Evolutionary conservation across 225 moss, liverwort and hornwort genomes (phyloP).

Genomic region (Lunularia cruciata): DNA sequence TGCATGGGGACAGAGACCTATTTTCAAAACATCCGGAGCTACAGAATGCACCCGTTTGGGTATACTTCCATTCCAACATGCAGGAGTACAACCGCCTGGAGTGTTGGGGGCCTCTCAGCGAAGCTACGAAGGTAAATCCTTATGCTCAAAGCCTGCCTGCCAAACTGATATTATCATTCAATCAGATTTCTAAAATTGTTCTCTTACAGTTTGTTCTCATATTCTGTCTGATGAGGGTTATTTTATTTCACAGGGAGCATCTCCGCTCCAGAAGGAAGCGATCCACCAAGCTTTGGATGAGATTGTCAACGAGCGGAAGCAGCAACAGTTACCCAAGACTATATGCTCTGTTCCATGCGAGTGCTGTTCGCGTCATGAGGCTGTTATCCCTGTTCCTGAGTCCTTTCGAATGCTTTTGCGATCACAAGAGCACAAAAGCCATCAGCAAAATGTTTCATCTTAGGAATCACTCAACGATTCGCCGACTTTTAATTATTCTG

Average conservation of each 20-base stretch:
- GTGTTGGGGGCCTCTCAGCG: constrained; percentile 81
- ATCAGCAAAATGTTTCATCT: neutral
- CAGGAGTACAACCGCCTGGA: constrained; percentile 81
- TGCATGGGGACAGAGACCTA: constrained; percentile 83
- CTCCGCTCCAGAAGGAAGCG: constrained; percentile 38
- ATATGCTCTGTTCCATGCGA: constrained; percentile 42
- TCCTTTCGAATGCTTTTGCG: constrained; percentile 27
- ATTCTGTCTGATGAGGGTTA: too few species aligned
- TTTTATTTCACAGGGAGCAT: constrained; percentile 42
- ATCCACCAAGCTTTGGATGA: constrained; percentile 47
- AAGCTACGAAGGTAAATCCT: constrained; percentile 75
- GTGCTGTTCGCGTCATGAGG: constrained; percentile 37
- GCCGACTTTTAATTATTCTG: constrained; percentile 15
- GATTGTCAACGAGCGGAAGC: constrained; percentile 8
- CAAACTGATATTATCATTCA: too few species aligned
- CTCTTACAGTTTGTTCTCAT: too few species aligned
- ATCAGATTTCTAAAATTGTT: too few species aligned
- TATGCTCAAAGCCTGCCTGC: neutral
- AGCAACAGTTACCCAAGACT: constrained; percentile 29
- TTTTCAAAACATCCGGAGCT: constrained; percentile 71
- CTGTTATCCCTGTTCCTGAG: constrained; percentile 41
- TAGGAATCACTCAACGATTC: constrained; percentile 6
- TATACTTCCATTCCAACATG: constrained; percentile 93
- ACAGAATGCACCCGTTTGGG: constrained; percentile 74
- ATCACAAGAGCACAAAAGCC: constrained; percentile 7